These are phyloP conservation scores for Apiospora koreana DNA, from an alignment of 2,329 filamentous ascomycete genomes.

Conservation along the genomic window DNA sequence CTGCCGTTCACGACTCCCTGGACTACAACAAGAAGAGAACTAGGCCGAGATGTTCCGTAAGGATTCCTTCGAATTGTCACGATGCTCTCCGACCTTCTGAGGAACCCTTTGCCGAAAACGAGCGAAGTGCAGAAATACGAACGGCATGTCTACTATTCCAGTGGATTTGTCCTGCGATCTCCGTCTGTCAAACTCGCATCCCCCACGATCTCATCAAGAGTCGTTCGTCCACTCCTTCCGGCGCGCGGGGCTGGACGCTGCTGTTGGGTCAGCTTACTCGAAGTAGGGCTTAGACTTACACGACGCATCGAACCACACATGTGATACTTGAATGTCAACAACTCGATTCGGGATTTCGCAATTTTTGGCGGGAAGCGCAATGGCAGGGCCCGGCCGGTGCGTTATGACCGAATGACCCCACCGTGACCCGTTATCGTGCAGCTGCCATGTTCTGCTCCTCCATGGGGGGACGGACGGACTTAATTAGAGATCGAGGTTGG, in stretches of 20 bases:
- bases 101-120: background rate
- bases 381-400: slow-evolving; percentile 4
- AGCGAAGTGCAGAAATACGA: background rate
- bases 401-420: background rate
- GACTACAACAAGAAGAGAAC: background rate
- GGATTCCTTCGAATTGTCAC: background rate
- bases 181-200: background rate
- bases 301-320: background rate
- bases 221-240: background rate
- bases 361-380: background rate
- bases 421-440: slow-evolving; percentile 3
- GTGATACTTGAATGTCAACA: background rate
- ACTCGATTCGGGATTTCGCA: background rate
- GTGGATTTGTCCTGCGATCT: background rate
- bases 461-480: background rate
- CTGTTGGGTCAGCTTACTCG: background rate
- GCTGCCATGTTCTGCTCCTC: background rate
- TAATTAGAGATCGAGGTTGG: background rate
- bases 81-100: background rate
- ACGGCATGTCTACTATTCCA: background rate
- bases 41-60: background rate
- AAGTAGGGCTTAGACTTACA: background rate
- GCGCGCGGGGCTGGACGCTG: background rate
- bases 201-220: background rate
- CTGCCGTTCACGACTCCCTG: background rate